Evolutionary conservation across 1,139 yeast genomes (phyloP), one percentile per base, ranked within the genome.

Genomic region (Wickerhamomyces sp.): DNA sequence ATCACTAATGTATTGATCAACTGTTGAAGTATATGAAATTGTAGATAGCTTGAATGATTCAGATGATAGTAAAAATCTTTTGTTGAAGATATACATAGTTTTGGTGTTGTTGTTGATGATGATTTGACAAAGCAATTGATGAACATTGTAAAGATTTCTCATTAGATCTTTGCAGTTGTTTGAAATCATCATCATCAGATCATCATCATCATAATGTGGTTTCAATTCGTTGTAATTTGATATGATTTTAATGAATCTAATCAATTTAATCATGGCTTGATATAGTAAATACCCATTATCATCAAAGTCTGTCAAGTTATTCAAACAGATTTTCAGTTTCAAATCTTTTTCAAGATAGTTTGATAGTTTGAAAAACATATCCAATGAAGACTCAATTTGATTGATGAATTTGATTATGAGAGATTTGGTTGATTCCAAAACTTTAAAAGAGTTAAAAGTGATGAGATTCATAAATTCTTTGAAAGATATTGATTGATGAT

Each of bases 301-400:
- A 6, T 29, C 31, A 11, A 29, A 29, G 4, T 29, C 31, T 10
- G 10, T 9, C 13, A 29, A 6, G 31, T 6, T 4, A 11, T 9
- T 29, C 13, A 18, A 10, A 27, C 37, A 31, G 30, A 14, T 8
- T 11, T 38, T 27, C 26, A 30, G 6, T 26, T 14, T 27, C 23
- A 40, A 13, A 8, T 31, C 10, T 15, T 7, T 11, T 37, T 39
- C 37, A 32, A 43, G 26, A 41, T 37, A 40, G 41, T 41, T 10
- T 15, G 40, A 39, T 23, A 46, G 8, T 10, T 37, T 35, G 23
- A 49, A 49, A 38, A 49, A 47, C 9, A 33, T 26, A 15, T 42
- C 44, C 14, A 45, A 23, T 14, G 52, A 49, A n/a, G 38, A 29
- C 13, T 43, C 40, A 27, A 45, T 26, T 3, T 36, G 18, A 33